Base-by-base conservation (phyloP, 2,329 filamentous ascomycete species). In the Dothidotthia symphoricarpi region DNA sequence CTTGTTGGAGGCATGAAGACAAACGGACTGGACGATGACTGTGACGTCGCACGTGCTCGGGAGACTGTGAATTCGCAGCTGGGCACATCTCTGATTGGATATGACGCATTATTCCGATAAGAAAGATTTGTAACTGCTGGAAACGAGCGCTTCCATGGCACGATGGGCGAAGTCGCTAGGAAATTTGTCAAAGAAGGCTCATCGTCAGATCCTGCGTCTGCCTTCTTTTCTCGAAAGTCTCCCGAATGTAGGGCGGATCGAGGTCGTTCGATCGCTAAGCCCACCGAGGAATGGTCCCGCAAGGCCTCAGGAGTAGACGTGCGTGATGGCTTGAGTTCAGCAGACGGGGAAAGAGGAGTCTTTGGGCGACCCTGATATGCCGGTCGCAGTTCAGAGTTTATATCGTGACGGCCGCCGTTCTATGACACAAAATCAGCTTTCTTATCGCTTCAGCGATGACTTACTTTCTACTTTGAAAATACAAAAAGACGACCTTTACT, bases 1-100 rank as follows among this genome's bases (percentile, higher is more conserved):
- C 90, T 97, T 2, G 93, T 97, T 0, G 93, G 91, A 2, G 87
- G 81, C 67, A 91, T 85, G 45, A 95, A 85, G 22, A 86, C 76
- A 63, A 95, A 96, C 53, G 81, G 89, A 2, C 83, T 84, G 11
- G 86, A 75, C 1, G 88, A 86, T 6, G 83, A 88, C 41, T 69
- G 68, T 24, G 70, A 74, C 14, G 60, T 53, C n/a, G 70, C 68
- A 41, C 71, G 63, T 32, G 68, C 59, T 31, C 69, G 60, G 10
- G 50, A 53, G 4, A 57, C 59, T 1, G 81, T 53, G 16, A 35
- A 50, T 16, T 61, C 53, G 28, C 50, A 43, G 22, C 15, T 43
- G 16, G 43, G 38, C 11, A 43, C 27, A 24, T 50, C 39, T 8
- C 36, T 41, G 31, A 57, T 56, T 1, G 53, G 24, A 24, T 57